Conservation (phyloP, 192 early-diverging fungal genomes). For the Obelidium mucronatum region DNA sequence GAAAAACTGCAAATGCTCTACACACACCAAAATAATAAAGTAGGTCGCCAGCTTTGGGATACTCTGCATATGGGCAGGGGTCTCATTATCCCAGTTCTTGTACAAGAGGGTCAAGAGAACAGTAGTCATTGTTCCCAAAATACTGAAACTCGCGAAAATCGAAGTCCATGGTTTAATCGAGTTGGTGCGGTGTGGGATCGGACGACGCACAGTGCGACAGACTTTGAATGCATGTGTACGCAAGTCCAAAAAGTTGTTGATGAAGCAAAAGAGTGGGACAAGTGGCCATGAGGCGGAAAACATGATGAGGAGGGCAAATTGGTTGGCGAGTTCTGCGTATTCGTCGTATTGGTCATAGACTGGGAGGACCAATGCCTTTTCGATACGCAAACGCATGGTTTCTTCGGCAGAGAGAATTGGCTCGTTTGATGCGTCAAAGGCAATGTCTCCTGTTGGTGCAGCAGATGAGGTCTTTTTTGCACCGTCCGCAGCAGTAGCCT, state of each 20-base stretch:
- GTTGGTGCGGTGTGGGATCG: conserved; percentile 74
- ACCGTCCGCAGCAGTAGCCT: conserved; percentile 44
- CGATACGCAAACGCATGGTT: conserved; percentile 60
- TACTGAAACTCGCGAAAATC: conserved; percentile 26
- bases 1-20: conserved; percentile 46
- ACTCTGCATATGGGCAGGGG: conserved; percentile 23
- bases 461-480: not conserved
- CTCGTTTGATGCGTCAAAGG: too few species aligned
- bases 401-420: conserved; percentile 3
- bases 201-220: conserved; percentile 67
- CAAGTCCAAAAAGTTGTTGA: conserved; percentile 94
- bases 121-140: conserved; percentile 40
- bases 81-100: conserved; percentile 39
- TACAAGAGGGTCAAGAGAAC: conserved; percentile 43
- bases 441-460: not conserved
- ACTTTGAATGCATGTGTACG: conserved; percentile 92
- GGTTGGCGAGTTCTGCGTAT: conserved; percentile 92
- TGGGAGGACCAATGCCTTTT: conserved; percentile 68
- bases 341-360: conserved; percentile 87
- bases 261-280: conserved; percentile 77
- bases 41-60: conserved; percentile 20
- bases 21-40: conserved; percentile 26
- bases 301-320: conserved; percentile 89
- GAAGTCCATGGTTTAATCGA: conserved; percentile 81
- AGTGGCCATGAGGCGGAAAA: conserved; percentile 90